Conservation (phyloP, 1,139 yeast genomes). For the Magnusiomyces paraingens region DNA sequence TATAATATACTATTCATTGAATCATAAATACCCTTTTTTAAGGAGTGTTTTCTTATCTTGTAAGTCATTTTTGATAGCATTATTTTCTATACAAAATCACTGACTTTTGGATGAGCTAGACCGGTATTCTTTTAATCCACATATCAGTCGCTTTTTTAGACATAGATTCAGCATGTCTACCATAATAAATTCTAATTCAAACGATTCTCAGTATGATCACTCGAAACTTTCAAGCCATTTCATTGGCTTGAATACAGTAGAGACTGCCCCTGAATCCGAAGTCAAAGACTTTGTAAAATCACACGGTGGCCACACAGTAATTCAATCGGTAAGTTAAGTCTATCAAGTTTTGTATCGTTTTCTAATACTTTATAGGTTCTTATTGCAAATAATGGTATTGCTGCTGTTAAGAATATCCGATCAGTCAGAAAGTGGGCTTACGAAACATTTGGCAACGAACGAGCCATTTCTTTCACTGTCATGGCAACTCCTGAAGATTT, state of each 20-base stretch:
- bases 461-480: conserved; percentile 87
- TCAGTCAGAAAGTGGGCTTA: conserved; percentile 98
- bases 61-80: no score
- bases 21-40: no score
- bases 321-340: conserved; percentile 44
- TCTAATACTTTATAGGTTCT: conserved; percentile 40
- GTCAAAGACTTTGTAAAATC: conserved; percentile 79
- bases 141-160: no score
- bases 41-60: no score
- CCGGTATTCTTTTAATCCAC: no score
- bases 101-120: no score
- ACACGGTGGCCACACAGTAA: conserved; percentile 94
- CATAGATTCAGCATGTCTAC: background rate
- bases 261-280: conserved; percentile 62
- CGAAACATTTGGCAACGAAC: conserved; percentile 93
- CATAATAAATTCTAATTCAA: conserved; percentile 8
- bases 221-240: conserved; percentile 58
- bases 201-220: conserved; percentile 24
- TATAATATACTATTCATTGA: no score
- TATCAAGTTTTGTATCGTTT: background rate
- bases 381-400: conserved; percentile 98
- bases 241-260: conserved; percentile 70
- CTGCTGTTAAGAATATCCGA: conserved; percentile 96
- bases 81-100: no score
- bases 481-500: conserved; percentile 99